These are phyloP conservation scores for Umbelopsis vinacea DNA, from an alignment of 192 early-diverging fungal species.

Conservation along the genomic window DNA sequence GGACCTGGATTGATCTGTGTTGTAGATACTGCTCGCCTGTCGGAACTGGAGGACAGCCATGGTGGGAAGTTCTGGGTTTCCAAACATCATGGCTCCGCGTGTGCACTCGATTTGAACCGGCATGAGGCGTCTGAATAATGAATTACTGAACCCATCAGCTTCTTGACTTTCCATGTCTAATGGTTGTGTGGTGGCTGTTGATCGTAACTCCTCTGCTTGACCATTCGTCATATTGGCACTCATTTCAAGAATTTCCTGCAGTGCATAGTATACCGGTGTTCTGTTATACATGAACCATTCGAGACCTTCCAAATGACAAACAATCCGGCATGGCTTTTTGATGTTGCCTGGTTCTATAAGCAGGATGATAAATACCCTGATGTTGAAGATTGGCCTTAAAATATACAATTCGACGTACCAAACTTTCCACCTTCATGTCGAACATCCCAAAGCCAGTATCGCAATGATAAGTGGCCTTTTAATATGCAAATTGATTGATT, in stretches of 20 bases:
- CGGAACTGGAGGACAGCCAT: slow-evolving; percentile 64
- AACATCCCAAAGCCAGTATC: slow-evolving; percentile 74
- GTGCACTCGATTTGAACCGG: slow-evolving; percentile 69
- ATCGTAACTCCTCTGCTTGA: not conserved
- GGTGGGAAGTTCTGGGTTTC: slow-evolving; percentile 67
- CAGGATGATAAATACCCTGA: not conserved
- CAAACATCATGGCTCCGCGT: slow-evolving; percentile 71
- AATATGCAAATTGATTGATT: slow-evolving; percentile 73
- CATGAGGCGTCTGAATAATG: slow-evolving; percentile 59
- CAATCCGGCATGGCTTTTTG: slow-evolving; percentile 59
- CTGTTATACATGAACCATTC: slow-evolving; percentile 87
- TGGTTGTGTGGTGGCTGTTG: slow-evolving; percentile 1
- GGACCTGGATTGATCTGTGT: slow-evolving; percentile 56
- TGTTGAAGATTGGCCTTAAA: not conserved
- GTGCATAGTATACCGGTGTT: slow-evolving; percentile 66
- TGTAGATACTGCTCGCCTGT: slow-evolving; percentile 61
- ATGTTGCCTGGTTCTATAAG: slow-evolving; percentile 18
- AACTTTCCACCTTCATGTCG: slow-evolving; percentile 41
- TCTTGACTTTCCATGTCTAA: slow-evolving; percentile 44
- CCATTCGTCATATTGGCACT: slow-evolving; percentile 19
- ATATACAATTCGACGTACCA: slow-evolving; percentile 22
- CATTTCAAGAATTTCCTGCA: slow-evolving; percentile 50
- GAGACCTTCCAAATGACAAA: slow-evolving; percentile 70
- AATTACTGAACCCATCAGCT: slow-evolving; percentile 39
- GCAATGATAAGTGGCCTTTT: slow-evolving; percentile 73